Conservation (phyloP, 2,329 filamentous ascomycete genomes). For the Septoria petroselini region DNA sequence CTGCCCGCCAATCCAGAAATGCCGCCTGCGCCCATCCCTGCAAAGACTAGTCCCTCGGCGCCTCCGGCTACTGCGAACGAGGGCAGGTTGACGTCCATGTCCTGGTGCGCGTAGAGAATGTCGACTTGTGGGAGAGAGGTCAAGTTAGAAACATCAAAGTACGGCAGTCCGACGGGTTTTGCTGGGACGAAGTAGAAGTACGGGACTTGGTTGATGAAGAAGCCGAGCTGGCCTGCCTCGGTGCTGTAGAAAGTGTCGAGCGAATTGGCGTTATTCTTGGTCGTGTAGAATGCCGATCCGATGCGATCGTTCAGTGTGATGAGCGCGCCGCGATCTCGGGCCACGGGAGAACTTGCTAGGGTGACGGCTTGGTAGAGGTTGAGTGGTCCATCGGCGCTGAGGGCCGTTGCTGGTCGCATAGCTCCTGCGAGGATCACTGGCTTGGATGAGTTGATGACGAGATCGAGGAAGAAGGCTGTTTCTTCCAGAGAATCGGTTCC, state of each 20-base stretch:
- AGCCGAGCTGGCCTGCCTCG: slow-evolving; percentile 58
- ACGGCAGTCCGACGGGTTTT: slow-evolving; percentile 47
- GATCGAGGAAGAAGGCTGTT: slow-evolving; percentile 61
- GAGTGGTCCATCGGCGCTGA: slow-evolving; percentile 61
- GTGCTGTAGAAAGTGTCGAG: slow-evolving; percentile 60
- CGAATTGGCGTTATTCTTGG: slow-evolving; percentile 62
- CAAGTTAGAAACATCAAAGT: slow-evolving; percentile 42
- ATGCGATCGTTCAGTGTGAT: slow-evolving; percentile 63
- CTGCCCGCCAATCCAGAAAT: slow-evolving; percentile 42
- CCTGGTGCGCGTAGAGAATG: slow-evolving; percentile 56
- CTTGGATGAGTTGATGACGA: slow-evolving; percentile 56
- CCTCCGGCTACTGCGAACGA: slow-evolving; percentile 50
- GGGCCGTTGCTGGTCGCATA: slow-evolving; percentile 61
- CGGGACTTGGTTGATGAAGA: slow-evolving; percentile 57
- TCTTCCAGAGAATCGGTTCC: slow-evolving; percentile 66
- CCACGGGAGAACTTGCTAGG: slow-evolving; percentile 50
- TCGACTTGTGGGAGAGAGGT: slow-evolving; percentile 53
- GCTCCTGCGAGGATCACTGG: slow-evolving; percentile 60
- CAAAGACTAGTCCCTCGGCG: slow-evolving; percentile 55
- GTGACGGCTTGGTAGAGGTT: slow-evolving; percentile 61
- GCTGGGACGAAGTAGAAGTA: slow-evolving; percentile 59
- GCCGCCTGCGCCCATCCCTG: slow-evolving; percentile 55
- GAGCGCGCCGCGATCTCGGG: slow-evolving; percentile 55
- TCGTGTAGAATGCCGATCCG: slow-evolving; percentile 56
- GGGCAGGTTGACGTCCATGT: slow-evolving; percentile 46